Percentiles rank a stretch among this genome's conserved stretches.
phyloP scores from a whole-genome alignment of 305 asterid genomes.

The Plantago coronopus region DNA sequence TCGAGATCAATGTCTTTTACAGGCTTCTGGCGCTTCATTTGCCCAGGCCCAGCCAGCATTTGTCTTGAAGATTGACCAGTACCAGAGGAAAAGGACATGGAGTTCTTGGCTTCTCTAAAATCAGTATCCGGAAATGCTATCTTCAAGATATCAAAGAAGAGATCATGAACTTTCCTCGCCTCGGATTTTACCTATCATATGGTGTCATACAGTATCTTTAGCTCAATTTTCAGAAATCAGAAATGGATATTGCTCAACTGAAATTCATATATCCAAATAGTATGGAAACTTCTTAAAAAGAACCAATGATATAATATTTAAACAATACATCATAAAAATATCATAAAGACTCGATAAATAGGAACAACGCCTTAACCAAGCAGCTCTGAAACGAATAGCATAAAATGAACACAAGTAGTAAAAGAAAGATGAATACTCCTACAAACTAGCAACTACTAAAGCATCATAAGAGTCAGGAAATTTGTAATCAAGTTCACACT shows the following conservation, averaged over 20 bases:
- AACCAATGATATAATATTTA: neutral
- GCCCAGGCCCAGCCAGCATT: slow-evolving; percentile 40
- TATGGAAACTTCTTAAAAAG: neutral
- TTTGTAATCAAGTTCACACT: neutral
- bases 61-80: slow-evolving; percentile 63
- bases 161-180: slow-evolving; percentile 92
- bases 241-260: neutral
- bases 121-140: slow-evolving; percentile 81
- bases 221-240: slow-evolving; percentile 7
- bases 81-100: slow-evolving; percentile 54
- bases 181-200: slow-evolving; percentile 79
- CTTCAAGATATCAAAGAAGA: slow-evolving; percentile 86
- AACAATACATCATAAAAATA: no score
- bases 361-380: neutral
- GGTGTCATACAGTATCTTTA: slow-evolving; percentile 18
- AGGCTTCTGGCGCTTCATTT: slow-evolving; percentile 53
- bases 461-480: neutral
- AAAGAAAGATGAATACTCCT: no score
- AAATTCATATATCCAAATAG: slow-evolving; percentile 6
- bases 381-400: neutral
- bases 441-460: neutral
- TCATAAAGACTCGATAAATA: no score
- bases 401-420: neutral
- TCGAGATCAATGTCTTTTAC: slow-evolving; percentile 52
- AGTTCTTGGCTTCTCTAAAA: slow-evolving; percentile 71